phyloP scores from a whole-genome alignment of 257 asterid species.

The Buddleja alternifolia region DNA sequence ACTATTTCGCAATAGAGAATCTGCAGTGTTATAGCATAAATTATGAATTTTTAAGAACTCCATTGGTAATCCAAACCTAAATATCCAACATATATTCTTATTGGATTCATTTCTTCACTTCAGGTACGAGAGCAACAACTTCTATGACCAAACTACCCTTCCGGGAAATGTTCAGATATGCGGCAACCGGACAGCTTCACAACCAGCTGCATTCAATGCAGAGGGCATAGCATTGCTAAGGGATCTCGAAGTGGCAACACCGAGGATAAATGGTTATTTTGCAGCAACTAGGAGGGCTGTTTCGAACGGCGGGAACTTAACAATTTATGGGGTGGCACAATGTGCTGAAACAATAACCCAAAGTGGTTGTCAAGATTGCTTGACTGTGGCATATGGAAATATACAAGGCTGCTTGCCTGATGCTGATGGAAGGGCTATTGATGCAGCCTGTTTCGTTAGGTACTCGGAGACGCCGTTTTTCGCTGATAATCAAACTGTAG shows the following conservation, averaged over 20 bases:
- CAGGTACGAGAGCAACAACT: slow-evolving; percentile 83
- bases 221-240: slow-evolving; percentile 40
- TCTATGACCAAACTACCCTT: slow-evolving; percentile 65
- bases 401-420: slow-evolving; percentile 68
- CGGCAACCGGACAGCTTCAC: slow-evolving; percentile 58
- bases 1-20: no score
- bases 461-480: slow-evolving; percentile 66
- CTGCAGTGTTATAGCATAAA: no score
- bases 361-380: slow-evolving; percentile 71
- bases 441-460: slow-evolving; percentile 79
- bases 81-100: neutral
- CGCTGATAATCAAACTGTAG: slow-evolving; percentile 54
- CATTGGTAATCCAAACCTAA: neutral
- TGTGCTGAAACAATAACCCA: slow-evolving; percentile 64
- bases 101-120: neutral
- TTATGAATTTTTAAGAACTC: no score
- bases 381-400: slow-evolving; percentile 64
- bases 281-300: slow-evolving; percentile 55
- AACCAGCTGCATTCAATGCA: slow-evolving; percentile 47
- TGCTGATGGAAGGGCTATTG: slow-evolving; percentile 74
- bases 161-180: slow-evolving; percentile 75
- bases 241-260: slow-evolving; percentile 69
- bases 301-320: slow-evolving; percentile 31
- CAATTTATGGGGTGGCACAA: slow-evolving; percentile 68
- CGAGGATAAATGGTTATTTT: slow-evolving; percentile 56